These are phyloP conservation scores for Viola pubescens DNA, from an alignment of 441 rosid species.

Conservation along the genomic window DNA sequence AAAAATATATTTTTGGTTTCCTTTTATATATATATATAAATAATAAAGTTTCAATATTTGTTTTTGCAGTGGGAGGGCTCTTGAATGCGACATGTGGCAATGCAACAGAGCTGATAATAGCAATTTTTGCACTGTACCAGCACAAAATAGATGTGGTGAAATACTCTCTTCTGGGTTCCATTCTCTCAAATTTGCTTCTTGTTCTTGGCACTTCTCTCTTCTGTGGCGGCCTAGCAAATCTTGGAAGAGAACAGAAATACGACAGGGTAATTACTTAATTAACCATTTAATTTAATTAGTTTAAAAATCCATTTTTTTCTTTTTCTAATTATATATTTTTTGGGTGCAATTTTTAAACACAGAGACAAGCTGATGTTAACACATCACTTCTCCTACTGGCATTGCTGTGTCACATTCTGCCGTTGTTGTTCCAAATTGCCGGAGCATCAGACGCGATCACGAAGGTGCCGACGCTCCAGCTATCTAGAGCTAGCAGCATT, in stretches of 20 bases:
- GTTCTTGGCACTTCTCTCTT: slow-evolving; percentile 88
- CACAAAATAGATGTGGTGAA: slow-evolving; percentile 66
- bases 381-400: slow-evolving; percentile 50
- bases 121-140: slow-evolving; percentile 61
- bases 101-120: slow-evolving; percentile 88
- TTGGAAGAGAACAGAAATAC: slow-evolving; percentile 51
- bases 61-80: slow-evolving; percentile 67
- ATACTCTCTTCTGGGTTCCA: slow-evolving; percentile 79
- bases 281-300: not conserved
- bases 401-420: slow-evolving; percentile 60
- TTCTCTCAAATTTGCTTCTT: slow-evolving; percentile 76
- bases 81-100: slow-evolving; percentile 96
- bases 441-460: slow-evolving; percentile 20
- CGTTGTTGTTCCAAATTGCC: slow-evolving; percentile 46
- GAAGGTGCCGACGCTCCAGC: slow-evolving; percentile 31
- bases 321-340: not conserved
- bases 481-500: slow-evolving; percentile 73
- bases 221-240: slow-evolving; percentile 76
- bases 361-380: slow-evolving; percentile 87
- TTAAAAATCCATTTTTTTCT: no score
- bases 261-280: slow-evolving; percentile 43
- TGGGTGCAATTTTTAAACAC: slow-evolving; percentile 7
- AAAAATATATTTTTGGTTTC: not conserved
- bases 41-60: not conserved
- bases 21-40: not conserved